phyloP scores from a whole-genome alignment of 2,329 filamentous ascomycete species.

The Mycocentrospora acerina region DNA sequence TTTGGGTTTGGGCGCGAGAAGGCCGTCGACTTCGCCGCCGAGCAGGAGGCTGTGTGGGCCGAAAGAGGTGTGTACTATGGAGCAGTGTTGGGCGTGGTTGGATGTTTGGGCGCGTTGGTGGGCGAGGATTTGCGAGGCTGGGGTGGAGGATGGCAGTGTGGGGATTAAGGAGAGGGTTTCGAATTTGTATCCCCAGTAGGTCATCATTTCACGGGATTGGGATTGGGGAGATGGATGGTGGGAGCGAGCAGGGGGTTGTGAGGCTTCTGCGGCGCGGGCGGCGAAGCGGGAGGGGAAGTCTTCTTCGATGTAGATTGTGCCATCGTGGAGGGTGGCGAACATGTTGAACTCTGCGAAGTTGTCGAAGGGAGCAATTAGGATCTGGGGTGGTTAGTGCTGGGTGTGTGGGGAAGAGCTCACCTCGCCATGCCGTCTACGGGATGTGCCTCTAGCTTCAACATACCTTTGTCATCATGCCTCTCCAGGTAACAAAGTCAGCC shows the following conservation, averaged over 20 bases:
- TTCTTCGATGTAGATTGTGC: conserved; percentile 82
- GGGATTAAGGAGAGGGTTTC: conserved; percentile 81
- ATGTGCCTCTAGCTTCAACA: conserved; percentile 10
- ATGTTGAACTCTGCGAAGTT: conserved; percentile 84
- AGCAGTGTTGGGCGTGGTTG: conserved; percentile 95
- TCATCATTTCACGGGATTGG: conserved; percentile 77
- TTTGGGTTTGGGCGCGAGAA: conserved; percentile 31
- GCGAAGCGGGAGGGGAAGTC: conserved; percentile 73
- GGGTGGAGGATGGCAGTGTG: conserved; percentile 74
- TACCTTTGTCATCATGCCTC: conserved; percentile 98
- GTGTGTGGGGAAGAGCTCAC: conserved; percentile 14
- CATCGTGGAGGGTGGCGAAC: conserved; percentile 91
- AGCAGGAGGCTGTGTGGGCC: conserved; percentile 74
- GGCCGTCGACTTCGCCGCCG: conserved; percentile 91
- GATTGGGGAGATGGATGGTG: conserved; percentile 58
- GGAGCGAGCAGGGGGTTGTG: conserved; percentile 22
- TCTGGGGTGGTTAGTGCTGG: conserved; percentile 52
- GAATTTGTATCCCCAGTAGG: conserved; percentile 98
- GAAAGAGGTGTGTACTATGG: conserved; percentile 84
- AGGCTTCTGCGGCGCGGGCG: conserved; percentile 53
- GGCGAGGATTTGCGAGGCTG: conserved; percentile 75
- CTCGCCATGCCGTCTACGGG: conserved; percentile 9
- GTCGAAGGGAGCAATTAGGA: conserved; percentile 83
- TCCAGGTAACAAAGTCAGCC: conserved; percentile 85
- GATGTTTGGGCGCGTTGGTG: conserved; percentile 73